Base-by-base conservation (phyloP, 2,329 filamentous ascomycete genomes). In the Alternaria sp. region DNA sequence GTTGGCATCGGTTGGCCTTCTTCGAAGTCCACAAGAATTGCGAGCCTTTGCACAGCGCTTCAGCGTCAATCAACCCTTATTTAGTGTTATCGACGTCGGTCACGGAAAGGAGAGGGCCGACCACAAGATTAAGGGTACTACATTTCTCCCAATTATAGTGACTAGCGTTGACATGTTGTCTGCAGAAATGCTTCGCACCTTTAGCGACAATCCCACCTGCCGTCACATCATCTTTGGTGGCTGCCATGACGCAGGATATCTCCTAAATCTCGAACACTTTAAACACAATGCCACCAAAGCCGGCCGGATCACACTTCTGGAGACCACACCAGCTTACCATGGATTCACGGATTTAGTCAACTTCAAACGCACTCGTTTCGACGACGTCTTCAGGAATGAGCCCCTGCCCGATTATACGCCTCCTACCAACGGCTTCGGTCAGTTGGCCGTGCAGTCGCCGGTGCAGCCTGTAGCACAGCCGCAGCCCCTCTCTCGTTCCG, bases 1-100 rank as follows among this genome's bases (percentile, higher is more conserved):
- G 65, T 67, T 84, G 20, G 72, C 76, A n/a, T 70, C 74, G 20
- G 74, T 80, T 27, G 78, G 78, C 10, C 74, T 83, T 54, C 75
- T 83, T 58, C 76, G 71, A 32, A 74, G 72, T 46, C 74, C 77
- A 5, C 69, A 71, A 30, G 80, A 83, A 45, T 69, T 84, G 25
- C 73, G 78, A 18, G 69, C 69, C 6, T 84, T 84, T 65, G 79
- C 78, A 7, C 78, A 81, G 49, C 72, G 75, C 32, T 84, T 83
- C 68, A 81, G 74, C 54, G 73, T 79, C 51, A 79, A 81, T 46
- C 80, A 83, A 59, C 74, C 80, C 22, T 72, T 83, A 57, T 82
- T 83, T 78, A 81, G 73, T 75, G 80, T 83, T 73, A 76, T 83
- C 56, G 82, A 84, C 64, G 81, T 83, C 32, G 82, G 82, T 20